Evolutionary conservation across 805 yeast species (phyloP).

Genomic region (Clavispora carvajalis): DNA sequence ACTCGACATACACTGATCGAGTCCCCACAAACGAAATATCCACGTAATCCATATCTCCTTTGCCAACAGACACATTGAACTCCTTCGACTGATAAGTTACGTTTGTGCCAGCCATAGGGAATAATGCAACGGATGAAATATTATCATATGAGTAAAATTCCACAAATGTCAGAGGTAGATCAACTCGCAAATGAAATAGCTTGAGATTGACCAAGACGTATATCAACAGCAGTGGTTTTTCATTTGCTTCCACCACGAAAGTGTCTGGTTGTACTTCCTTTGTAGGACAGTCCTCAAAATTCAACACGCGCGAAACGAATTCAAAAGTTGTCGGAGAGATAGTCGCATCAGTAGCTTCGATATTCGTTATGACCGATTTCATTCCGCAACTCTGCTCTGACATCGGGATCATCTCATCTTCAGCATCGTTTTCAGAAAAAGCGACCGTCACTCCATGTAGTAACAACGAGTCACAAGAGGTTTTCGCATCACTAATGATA

Average conservation of each 20-base stretch:
- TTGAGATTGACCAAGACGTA: slow-evolving; percentile 4
- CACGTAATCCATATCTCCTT: neutral
- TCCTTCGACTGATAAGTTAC: slow-evolving; percentile 1
- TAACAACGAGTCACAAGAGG: neutral
- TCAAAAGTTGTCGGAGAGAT: neutral
- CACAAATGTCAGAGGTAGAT: slow-evolving; percentile 3
- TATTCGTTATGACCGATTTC: neutral
- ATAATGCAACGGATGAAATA: neutral
- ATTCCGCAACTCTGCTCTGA: neutral
- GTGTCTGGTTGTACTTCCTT: too few species aligned
- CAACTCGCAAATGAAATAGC: slow-evolving; percentile 2
- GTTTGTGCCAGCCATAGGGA: neutral
- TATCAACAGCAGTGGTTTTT: neutral
- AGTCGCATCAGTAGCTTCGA: neutral
- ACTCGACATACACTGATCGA: neutral
- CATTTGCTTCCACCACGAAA: neutral
- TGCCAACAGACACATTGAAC: slow-evolving; percentile 2
- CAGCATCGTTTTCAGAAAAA: neutral
- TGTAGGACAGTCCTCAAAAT: too few species aligned
- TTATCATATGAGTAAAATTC: slow-evolving; percentile 5
- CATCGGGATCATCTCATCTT: too few species aligned
- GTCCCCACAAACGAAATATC: neutral
- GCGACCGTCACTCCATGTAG: neutral
- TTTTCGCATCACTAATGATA: neutral
- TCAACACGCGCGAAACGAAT: neutral